Conservation (phyloP, 139 green algal species). For the Zygnema circumcarinatum region DNA sequence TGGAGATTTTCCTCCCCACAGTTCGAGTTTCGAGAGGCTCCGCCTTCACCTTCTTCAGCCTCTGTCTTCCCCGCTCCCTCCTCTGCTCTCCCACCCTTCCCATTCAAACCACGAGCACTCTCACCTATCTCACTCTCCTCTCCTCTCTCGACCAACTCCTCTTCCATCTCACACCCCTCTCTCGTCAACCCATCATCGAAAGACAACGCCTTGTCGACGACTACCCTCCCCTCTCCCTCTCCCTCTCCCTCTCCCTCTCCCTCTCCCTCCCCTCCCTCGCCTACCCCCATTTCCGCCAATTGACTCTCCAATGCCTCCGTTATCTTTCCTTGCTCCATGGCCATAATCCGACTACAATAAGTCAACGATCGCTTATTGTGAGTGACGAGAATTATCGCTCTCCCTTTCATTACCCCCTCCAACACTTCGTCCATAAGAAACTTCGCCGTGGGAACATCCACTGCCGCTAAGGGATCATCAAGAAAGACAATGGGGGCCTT, state of each 20-base stretch:
- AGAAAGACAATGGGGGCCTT: constrained; percentile 75
- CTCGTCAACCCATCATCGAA: neutral
- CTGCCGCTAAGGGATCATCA: constrained; percentile 74
- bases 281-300: constrained; percentile 16
- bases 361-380: constrained; percentile 34
- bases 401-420: constrained; percentile 58
- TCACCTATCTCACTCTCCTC: neutral
- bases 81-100: constrained; percentile 64
- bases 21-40: neutral
- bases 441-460: constrained; percentile 77
- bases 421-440: constrained; percentile 70
- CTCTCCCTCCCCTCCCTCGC: constrained; percentile 17
- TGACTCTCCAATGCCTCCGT: constrained; percentile 6
- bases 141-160: too few relatives aligned
- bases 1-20: neutral
- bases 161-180: neutral
- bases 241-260: neutral
- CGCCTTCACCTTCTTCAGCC: neutral
- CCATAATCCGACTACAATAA: constrained; percentile 22
- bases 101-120: neutral
- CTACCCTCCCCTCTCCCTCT: constrained; percentile 6
- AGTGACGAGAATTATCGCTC: constrained; percentile 41
- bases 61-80: neutral
- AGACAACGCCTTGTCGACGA: neutral
- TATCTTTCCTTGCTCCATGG: constrained; percentile 30